phyloP scores from a whole-genome alignment of 1,284 basidiomycete genomes.

The Pascua guehoae region DNA sequence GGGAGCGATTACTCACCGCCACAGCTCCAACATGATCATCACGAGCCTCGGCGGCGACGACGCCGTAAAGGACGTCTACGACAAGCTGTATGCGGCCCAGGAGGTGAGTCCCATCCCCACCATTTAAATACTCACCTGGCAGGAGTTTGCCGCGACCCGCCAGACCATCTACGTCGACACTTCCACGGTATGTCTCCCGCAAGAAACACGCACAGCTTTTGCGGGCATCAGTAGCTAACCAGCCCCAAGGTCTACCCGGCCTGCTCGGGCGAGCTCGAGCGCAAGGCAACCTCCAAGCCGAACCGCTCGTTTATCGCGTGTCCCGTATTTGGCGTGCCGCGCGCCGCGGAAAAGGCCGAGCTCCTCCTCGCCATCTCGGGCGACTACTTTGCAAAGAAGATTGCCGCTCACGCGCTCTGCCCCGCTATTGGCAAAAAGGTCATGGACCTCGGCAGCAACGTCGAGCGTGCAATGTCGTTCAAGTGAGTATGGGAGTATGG shows the following conservation, averaged over 20 bases:
- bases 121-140: neutral
- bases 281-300: conserved; percentile 60
- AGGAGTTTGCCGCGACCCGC: neutral
- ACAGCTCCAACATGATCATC: conserved; percentile 72
- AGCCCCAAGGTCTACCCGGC: conserved; percentile 64
- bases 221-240: neutral
- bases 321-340: conserved; percentile 71
- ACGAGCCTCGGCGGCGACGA: conserved; percentile 71
- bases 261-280: conserved; percentile 72
- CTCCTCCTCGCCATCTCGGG: conserved; percentile 77
- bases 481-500: conserved; percentile 65
- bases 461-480: conserved; percentile 63
- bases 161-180: conserved; percentile 74
- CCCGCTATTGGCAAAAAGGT: conserved; percentile 73
- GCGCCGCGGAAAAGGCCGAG: conserved; percentile 64
- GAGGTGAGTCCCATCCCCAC: conserved; percentile 35
- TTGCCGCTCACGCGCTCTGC: conserved; percentile 64
- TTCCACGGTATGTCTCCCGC: conserved; percentile 61
- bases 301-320: conserved; percentile 68
- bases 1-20: neutral
- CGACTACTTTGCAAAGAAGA: conserved; percentile 77
- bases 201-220: too few species aligned
- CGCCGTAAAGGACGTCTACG: conserved; percentile 66
- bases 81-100: conserved; percentile 61
- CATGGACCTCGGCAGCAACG: conserved; percentile 53